Evolutionary conservation across 192 early-diverging fungal genomes (phyloP).

Genomic region (Gaertneriomyces semiglobifer): DNA sequence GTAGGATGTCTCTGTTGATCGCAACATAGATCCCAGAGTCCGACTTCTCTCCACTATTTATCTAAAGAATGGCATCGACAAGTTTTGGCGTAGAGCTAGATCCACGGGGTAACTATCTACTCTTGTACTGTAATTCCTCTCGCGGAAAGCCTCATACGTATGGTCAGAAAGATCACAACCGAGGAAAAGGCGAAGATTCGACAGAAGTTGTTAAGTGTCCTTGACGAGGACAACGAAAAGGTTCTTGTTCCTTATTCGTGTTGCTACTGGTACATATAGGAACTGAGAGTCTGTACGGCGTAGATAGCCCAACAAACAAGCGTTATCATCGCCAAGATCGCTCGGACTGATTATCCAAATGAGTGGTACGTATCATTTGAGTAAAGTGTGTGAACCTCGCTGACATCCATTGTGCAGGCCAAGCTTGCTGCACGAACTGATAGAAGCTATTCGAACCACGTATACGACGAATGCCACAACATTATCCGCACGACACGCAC

Average conservation of each 20-base stretch:
- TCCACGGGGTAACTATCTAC: too few species aligned
- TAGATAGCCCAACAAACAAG: constrained; percentile 68
- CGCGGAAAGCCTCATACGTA: background rate
- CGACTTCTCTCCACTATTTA: constrained; percentile 74
- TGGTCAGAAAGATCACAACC: constrained; percentile 53
- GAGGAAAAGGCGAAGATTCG: constrained; percentile 74
- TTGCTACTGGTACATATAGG: too few species aligned
- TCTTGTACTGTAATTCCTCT: too few species aligned
- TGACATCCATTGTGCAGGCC: too few species aligned
- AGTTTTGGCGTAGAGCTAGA: constrained; percentile 76
- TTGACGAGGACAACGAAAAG: constrained; percentile 61
- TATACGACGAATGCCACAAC: too few species aligned
- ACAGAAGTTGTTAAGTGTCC: constrained; percentile 54
- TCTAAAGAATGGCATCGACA: constrained; percentile 89
- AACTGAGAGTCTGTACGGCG: too few species aligned
- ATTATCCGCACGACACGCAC: background rate
- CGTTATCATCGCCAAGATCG: constrained; percentile 75
- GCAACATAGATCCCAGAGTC: constrained; percentile 56
- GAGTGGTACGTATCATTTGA: constrained; percentile 64
- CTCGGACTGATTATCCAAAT: constrained; percentile 79
- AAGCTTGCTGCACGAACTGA: too few species aligned
- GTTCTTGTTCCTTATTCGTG: too few species aligned
- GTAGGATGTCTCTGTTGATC: constrained; percentile 74
- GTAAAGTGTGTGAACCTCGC: background rate
- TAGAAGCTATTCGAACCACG: too few species aligned